phyloP scores from a whole-genome alignment of 495 filamentous ascomycete species.

The Aspergillus haitiensis region DNA sequence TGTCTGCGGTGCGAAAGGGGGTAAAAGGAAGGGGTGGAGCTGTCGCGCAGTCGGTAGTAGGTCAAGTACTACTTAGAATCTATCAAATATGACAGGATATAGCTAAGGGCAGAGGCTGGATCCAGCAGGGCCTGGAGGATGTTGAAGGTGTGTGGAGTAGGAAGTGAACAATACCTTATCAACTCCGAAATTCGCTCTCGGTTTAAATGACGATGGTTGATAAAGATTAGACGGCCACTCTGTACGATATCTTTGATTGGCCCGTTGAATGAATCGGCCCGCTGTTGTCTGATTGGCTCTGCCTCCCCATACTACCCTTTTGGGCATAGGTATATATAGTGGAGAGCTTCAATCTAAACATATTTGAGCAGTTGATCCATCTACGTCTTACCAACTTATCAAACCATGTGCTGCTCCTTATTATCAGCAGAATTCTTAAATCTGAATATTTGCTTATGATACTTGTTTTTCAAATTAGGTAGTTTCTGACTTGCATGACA shows the following conservation, averaged over 20 bases:
- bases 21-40: no score
- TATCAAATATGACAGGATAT: not conserved
- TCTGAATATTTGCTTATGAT: no score
- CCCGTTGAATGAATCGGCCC: not conserved
- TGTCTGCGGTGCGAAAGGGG: not conserved
- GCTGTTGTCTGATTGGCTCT: not conserved
- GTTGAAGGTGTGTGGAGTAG: not conserved
- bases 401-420: no score
- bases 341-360: no score
- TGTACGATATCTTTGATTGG: not conserved
- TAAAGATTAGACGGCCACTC: not conserved
- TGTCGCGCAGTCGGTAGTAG: no score
- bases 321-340: not conserved
- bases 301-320: not conserved
- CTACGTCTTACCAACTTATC: not conserved
- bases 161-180: not conserved
- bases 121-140: no score
- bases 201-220: constrained; percentile 4
- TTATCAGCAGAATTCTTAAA: no score
- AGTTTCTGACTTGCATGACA: no score
- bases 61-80: no score
- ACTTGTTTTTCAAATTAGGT: no score
- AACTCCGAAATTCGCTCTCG: not conserved
- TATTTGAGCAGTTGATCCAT: not conserved
- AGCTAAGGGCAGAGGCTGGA: not conserved